Percentiles rank a stretch among this genome's conserved stretches.
These are phyloP conservation scores for Marasmius fiardii DNA, from an alignment of 1,284 basidiomycete species.

Conservation along the genomic window DNA sequence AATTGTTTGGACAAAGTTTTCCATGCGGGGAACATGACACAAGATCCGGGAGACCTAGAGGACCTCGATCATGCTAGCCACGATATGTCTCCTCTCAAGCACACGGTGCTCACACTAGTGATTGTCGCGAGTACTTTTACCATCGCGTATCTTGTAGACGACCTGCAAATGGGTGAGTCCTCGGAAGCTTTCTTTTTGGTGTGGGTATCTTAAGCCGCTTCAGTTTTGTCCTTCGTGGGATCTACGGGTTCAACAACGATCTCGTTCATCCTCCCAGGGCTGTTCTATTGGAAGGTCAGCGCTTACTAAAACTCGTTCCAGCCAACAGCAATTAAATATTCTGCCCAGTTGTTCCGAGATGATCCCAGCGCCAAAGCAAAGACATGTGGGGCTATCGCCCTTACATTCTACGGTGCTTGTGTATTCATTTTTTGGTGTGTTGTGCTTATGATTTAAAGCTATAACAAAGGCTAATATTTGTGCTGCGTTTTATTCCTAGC, in stretches of 20 bases:
- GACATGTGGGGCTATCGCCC: slow-evolving; percentile 59
- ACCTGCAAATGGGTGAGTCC: slow-evolving; percentile 76
- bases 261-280: slow-evolving; percentile 93
- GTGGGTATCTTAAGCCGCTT: slow-evolving; percentile 1
- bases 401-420: slow-evolving; percentile 75
- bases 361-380: slow-evolving; percentile 57
- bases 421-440: slow-evolving; percentile 89
- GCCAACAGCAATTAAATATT: slow-evolving; percentile 7
- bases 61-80: slow-evolving; percentile 52
- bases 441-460: neutral
- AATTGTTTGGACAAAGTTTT: slow-evolving; percentile 93
- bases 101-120: slow-evolving; percentile 67
- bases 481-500: slow-evolving; percentile 38
- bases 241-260: slow-evolving; percentile 96
- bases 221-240: slow-evolving; percentile 94
- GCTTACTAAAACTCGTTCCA: neutral
- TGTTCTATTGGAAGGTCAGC: slow-evolving; percentile 78
- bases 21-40: slow-evolving; percentile 34
- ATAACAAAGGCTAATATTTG: slow-evolving; percentile 4
- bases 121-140: slow-evolving; percentile 73
- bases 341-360: slow-evolving; percentile 65
- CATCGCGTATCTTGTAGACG: slow-evolving; percentile 82
- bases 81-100: slow-evolving; percentile 75
- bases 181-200: neutral
- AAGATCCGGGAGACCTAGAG: slow-evolving; percentile 34